Base-by-base conservation (phyloP, 139 green algal species). In the Volvox africanus region DNA sequence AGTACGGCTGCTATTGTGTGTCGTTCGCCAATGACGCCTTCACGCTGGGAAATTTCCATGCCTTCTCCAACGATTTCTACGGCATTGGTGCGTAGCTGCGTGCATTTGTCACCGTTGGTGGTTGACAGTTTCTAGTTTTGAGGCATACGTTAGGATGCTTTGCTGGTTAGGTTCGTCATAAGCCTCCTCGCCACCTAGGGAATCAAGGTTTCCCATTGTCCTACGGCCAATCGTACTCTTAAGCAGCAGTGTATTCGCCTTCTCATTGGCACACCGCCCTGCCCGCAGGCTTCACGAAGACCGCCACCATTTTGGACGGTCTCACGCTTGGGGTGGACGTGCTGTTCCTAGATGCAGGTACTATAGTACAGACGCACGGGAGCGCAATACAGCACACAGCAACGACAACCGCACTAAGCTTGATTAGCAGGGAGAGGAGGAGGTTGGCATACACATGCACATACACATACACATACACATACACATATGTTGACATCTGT, bases 281-380 rank as follows among this genome's bases (percentile, higher is more conserved):
- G 21, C 9, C 71, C 71, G 71, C 81, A 89, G 85, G 85, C 50
- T 90, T 90, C 50, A 83, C 73, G 12, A 90, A 90, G 50, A 90
- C 73, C 11, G 86, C 71, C 50, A 90, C 86, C 55, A 83, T 90
- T 22, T 55, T 90, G 71, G 86, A 90, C 50, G 86, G 86, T 11
- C 50, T 90, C 24, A 90, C 86, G 20, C 21, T 83, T 22, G 86
- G 86, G 30, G 86, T 76, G 55, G 86, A 90, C 24, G 86, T 90
- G 30, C 73, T 90, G 18, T 90, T 90, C 73, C 55, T 90, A n/a
- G 86, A 90, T 33, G 86, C 86, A 37, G 86, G 86, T 90, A 79
- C 71, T 14, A 36, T 2, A 73, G 65, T 73, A 73, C 65, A 9
- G 24, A 73, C 65, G 9, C 9, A 55, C 44, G 44, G n/a, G 44